Percentiles rank a stretch among this genome's conserved stretches.
Conservation (phyloP, 257 asterid species). For the Handroanthus guayacan region DNA sequence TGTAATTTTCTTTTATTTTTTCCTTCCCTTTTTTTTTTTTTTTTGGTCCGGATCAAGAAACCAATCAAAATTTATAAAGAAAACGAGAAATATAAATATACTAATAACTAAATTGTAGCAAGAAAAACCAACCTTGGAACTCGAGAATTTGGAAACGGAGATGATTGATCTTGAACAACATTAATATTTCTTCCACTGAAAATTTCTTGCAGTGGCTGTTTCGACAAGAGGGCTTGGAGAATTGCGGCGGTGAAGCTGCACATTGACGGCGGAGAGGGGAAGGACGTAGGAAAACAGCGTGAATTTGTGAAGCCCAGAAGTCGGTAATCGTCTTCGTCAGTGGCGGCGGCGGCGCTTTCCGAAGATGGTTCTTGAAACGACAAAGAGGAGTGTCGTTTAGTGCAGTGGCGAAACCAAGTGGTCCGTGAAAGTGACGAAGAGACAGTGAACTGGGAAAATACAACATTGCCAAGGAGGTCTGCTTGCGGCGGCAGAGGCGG, state of each 20-base stretch:
- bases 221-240: background rate
- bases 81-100: background rate
- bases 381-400: conserved; percentile 35
- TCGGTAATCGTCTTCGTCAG: background rate
- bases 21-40: too few relatives aligned
- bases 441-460: too few relatives aligned
- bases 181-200: conserved; percentile 23
- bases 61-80: background rate
- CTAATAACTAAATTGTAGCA: too few relatives aligned
- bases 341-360: conserved; percentile 28
- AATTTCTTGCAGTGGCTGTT: conserved; percentile 13
- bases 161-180: conserved; percentile 26
- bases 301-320: conserved; percentile 38
- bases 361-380: conserved; percentile 36
- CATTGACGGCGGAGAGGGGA: conserved; percentile 44
- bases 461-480: too few relatives aligned
- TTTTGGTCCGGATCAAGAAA: background rate
- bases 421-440: too few relatives aligned
- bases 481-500: too few relatives aligned
- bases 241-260: background rate
- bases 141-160: conserved; percentile 30
- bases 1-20: too few relatives aligned
- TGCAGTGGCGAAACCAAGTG: too few relatives aligned
- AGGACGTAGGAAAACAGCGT: conserved; percentile 8
- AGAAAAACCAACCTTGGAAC: conserved; percentile 35